Base-by-base conservation (phyloP, 192 early-diverging fungal species). In the Linnemannia schmuckeri region DNA sequence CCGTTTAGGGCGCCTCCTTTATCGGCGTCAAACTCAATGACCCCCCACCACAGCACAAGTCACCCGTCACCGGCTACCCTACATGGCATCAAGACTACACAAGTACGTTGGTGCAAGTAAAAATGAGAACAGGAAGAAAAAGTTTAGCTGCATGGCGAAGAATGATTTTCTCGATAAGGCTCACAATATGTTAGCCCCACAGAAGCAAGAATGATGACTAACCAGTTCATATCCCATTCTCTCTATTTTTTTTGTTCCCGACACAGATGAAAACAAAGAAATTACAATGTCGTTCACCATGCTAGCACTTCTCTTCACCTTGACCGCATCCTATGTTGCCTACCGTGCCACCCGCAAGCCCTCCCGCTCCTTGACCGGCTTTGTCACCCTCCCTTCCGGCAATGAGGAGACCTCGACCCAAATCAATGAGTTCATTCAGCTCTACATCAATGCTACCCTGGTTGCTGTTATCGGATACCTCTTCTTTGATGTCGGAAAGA, bases 401-500 rank as follows among this genome's bases (percentile, higher is more conserved):
- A 75, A 80, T 49, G 83, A 86, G 66, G 74, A 72, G 41, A n/a
- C 83, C 6, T 86, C 88, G 18, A 82, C 85, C 22, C 80, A 77
- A 15, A 79, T 89, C 76, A 81, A 82, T 66, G n/a, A 52, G 37
- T 77, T 89, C 27, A 78, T 89, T 27, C 69, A 72, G 35, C 27
- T 38, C 33, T 89, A 89, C 54, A 84, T 89, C 35, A 35, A 75
- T 47, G 70, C 79, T n/a, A 89, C 88, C 5, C 71, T 70, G 79
- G 37, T 78, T 35, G 88, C 85, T 33, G 74, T 78, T 42, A 10
- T 83, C 18, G 76, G 70, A 12, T 87, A 87, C 55, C 38, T 87
- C n/a, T 52, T 87, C 35, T 72, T 89, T 41, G 88, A 89, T 76
- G 85, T 89, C 6, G 88, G 88, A 33, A 89, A 89, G 78, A 76